Base-by-base conservation (phyloP, 768 basidiomycete species). In the Rhizopogon sp. region DNA sequence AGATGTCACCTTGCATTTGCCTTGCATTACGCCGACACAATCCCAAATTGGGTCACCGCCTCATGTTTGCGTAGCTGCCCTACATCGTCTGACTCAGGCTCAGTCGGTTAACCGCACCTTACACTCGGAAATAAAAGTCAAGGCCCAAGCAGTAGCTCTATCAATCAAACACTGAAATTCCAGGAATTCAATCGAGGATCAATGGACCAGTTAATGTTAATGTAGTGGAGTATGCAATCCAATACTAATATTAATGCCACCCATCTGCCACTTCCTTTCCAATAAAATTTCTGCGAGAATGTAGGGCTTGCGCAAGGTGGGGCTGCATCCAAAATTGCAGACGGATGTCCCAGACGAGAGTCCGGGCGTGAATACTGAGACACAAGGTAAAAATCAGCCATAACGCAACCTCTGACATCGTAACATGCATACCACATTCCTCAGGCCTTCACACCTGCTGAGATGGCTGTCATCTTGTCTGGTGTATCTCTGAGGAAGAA, bases 401-500 rank as follows among this genome's bases (percentile, higher is more conserved):
- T 5, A 35, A 22, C 22, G 25, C 39, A 29, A 51, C 20, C 16
- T 39, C 47, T 53, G 13, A 37, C 3, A 25, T 14, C 6, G 5
- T 13, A 35, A 50, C 2, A 51, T 14, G 16, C 52, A 16, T 16
- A 53, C 22, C 31, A 25, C 25, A 46, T 53, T 33, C 20, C 10
- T 43, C 11, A 55, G 53, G 37, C 46, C 58, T 63, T 59, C 22
- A 77, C 69, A 64, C 71, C 78, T 63, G 71, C 83, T 60, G 81
- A 75, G 58, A 91, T 82, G 65, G 80, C 77, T 54, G 82, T 83
- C 92, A 93, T 93, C 77, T 90, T 90, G 58, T 88, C 85, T 46
- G 91, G 87, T 31, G 87, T 80, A 68, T 91, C 83, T 62, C 91
- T 77, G 61, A 93, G 75, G 72, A 89, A 93, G 76, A 82, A 92